Evolutionary conservation across 2,329 filamentous ascomycete species (phyloP).

Genomic region (Hansfordia pulvinata): DNA sequence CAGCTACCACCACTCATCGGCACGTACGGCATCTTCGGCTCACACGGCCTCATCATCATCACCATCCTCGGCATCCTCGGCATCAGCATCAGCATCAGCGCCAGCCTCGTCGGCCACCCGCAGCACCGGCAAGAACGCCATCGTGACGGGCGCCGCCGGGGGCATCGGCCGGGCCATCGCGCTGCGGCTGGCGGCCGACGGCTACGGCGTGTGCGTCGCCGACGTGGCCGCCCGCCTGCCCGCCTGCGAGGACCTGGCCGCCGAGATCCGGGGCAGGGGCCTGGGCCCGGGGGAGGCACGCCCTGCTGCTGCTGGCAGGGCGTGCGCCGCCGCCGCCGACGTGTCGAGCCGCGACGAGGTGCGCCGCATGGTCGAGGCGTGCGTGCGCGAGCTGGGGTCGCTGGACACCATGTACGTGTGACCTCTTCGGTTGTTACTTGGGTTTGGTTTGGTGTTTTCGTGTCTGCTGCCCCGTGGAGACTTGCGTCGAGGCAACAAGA

Average conservation of each 20-base stretch:
- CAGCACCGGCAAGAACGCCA: constrained; percentile 10
- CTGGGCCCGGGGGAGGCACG: constrained; percentile 27
- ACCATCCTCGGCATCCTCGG: too few species aligned
- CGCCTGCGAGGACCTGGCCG: constrained; percentile 35
- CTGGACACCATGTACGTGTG: constrained; percentile 20
- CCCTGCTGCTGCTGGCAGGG: constrained; percentile 30
- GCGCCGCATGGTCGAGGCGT: constrained; percentile 30
- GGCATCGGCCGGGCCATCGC: constrained; percentile 48
- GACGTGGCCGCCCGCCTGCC: constrained; percentile 39
- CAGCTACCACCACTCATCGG: too few species aligned
- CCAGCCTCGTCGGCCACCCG: too few species aligned
- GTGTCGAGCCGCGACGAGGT: constrained; percentile 44
- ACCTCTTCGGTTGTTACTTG: background rate
- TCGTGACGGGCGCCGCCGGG: constrained; percentile 14
- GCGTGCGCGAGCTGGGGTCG: constrained; percentile 38
- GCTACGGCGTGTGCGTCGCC: constrained; percentile 54
- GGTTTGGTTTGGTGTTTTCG: background rate
- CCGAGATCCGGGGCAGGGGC: constrained; percentile 36
- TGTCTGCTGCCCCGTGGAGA: too few species aligned
- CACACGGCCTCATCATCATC: too few species aligned
- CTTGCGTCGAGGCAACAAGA: too few species aligned
- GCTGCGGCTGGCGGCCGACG: constrained; percentile 47
- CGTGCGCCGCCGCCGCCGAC: constrained; percentile 43
- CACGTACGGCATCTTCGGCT: too few species aligned
- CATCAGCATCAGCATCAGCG: too few species aligned